phyloP scores from a whole-genome alignment of 176 grass and related monocot species.

The Otatea glauca region DNA sequence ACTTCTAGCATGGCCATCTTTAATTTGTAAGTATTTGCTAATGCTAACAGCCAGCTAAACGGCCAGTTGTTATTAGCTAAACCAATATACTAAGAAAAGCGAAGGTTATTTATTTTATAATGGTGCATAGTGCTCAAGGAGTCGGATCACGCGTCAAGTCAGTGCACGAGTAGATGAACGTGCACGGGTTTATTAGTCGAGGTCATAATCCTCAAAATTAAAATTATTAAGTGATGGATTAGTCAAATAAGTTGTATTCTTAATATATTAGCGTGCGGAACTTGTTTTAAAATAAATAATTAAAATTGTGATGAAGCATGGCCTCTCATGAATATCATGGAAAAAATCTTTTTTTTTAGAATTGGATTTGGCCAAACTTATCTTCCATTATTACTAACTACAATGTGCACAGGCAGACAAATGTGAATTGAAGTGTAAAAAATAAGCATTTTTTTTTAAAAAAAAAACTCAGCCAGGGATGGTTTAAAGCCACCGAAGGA shows the following conservation, averaged over 20 bases:
- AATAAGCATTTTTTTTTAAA: background rate
- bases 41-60: background rate
- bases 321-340: background rate
- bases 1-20: background rate
- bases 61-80: background rate
- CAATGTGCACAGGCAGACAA: background rate
- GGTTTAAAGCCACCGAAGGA: background rate
- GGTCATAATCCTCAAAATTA: background rate
- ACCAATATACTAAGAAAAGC: background rate
- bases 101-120: background rate
- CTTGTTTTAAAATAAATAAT: background rate
- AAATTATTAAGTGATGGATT: no score
- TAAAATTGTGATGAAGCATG: background rate
- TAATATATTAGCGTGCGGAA: no score
- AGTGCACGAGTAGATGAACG: constrained; percentile 37
- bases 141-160: constrained; percentile 35
- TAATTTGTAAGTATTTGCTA: background rate
- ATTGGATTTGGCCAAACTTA: background rate
- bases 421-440: background rate
- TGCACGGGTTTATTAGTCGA: constrained; percentile 3
- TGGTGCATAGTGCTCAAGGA: constrained; percentile 31
- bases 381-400: background rate
- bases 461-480: background rate
- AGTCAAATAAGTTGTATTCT: no score
- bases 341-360: background rate